Base-by-base conservation (phyloP, 768 basidiomycete species). In the Podaxis sp. region DNA sequence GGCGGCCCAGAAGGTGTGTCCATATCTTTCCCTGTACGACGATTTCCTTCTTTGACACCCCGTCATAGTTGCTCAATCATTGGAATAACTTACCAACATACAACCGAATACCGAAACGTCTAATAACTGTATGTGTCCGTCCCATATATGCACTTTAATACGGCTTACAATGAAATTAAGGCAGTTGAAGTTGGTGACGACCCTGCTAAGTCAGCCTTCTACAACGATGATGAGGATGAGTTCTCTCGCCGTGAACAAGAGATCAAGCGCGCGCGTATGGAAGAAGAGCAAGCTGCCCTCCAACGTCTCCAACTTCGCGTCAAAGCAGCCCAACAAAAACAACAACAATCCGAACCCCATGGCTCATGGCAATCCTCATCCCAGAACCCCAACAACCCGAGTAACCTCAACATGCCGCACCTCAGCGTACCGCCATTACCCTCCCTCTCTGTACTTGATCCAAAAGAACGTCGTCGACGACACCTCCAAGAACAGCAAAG, bases 71-170 rank as follows among this genome's bases (percentile, higher is more conserved):
- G 3, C 76, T 96, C 7, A 85, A 84, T 12, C 83, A 90, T 61
- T 99, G 96, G 96, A 82, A 84, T 19, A 80, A 80, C 2, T 80
- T 98, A 49, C 87, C 88, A 33, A 71, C 85, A n/a, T 89, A 84
- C 27, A 96, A 89, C 72, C 86, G 93, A 67, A 96, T 97, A 84
- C 91, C 94, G 15, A 91, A 93, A 71, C 82, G 89, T 60, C 47
- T 61, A 61, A 56, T 61, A 55, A 55, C 61, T 66, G 78, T 78
- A 51, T 41, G 67, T 22, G 37, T 22, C 12, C 25, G 22, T 11
- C 22, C 7, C 12, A 27, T 24, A 50, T 27, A 50, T 50, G 49
- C 49, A 0, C 24, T 50, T 13, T 27, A 2, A 7, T 24, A 19
- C 4, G 24, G 12, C 49, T 50, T 2, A 50, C 49, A 24, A 27